Evolutionary conservation across 2,329 filamentous ascomycete genomes (phyloP), one percentile per base, ranked within the genome.

Genomic region (Fusarium xylarioides): DNA sequence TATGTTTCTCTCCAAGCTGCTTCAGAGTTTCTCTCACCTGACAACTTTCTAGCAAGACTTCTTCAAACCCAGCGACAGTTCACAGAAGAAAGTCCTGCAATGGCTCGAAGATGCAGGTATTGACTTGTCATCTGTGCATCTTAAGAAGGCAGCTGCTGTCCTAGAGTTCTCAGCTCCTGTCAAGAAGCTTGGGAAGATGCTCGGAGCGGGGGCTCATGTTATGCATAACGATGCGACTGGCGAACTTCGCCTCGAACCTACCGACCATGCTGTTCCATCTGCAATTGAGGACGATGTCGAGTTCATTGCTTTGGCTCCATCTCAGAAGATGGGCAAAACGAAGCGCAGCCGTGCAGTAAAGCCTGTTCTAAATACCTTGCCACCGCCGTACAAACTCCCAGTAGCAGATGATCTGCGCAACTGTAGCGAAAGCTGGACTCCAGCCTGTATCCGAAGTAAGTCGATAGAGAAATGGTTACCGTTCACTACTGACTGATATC

Each of bases 381-480:
- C 53, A 18, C 59, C 59, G 0, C 52, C 59, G 2, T 63, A 63
- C 8, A 59, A 47, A 5, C 59, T 63, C 0, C 40, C 52, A 1
- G 59, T 63, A 0, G 42, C 53, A 3, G 50, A 63, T 21, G 59
- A 63, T 26, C 21, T 63, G 34, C 53, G 52, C 6, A 59, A 59
- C 7, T 63, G 59, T 4, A 63, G 53, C 16, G 26, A 30, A 59
- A 63, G 59, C 18, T 63, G 59, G 59, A 63, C 59, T 19, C 59
- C 59, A 9, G 52, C 53, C 15, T 63, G 59, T 3, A 63, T 63
- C 8, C 52, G 59, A 23, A 57, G 59, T 63, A 59, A 34, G 59
- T 58, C 11, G 5, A 43, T 1, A 5, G 4, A 4, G 3, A 11
- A 7, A 7, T 1, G 3, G 3, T 23, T 1, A 0, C 1, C 7